Base-by-base conservation (phyloP, 495 filamentous ascomycete species). In the Penicillium ucsense region DNA sequence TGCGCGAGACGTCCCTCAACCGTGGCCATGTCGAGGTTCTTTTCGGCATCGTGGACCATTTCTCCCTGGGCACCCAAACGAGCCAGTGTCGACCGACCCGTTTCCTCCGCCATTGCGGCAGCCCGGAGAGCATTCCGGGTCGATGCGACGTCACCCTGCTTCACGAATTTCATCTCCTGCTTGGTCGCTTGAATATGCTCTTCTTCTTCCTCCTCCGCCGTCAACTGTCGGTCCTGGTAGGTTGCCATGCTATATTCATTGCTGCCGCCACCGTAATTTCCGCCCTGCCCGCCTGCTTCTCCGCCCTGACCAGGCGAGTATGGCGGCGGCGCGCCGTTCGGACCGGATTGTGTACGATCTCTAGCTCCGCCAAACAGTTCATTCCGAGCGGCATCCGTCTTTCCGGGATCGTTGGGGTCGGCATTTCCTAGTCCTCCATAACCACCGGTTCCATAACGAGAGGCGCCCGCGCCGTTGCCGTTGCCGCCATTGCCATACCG, bases 41-140 rank as follows among this genome's bases (percentile, higher is more conserved):
- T 77, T 56, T 90, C 85, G 2, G 84, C 83, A 53, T 88, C 84
- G 62, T 92, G 80, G 38, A 94, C 76, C 4, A 79, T 75, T 50
- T 94, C 88, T 49, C 80, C 78, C 60, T 94, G 88, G 6, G 72
- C 76, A 35, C 83, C 83, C 6, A 94, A 80, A 35, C 83, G 74
- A 20, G 76, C 81, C 8, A 89, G 67, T 1, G 83, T 90, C 38
- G 76, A 73, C 10, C 78, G 72, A 29, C 82, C 84, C n/a, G 80
- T 82, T 49, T 89, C 82, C 51, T 86, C 77, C 2, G 84, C 80
- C 61, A 88, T 78, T 8, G 75, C 75, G 4, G 79, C 84, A 41
- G 82, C 73, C 1, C 78, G 73, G 8, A 85, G 67, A 2, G 83
- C 80, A 60, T 87, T 89, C 4, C 80, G 74, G 3, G 84, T 83